Base-by-base conservation (phyloP, 176 grass and related monocot species). In the Pontederia paniculata region DNA sequence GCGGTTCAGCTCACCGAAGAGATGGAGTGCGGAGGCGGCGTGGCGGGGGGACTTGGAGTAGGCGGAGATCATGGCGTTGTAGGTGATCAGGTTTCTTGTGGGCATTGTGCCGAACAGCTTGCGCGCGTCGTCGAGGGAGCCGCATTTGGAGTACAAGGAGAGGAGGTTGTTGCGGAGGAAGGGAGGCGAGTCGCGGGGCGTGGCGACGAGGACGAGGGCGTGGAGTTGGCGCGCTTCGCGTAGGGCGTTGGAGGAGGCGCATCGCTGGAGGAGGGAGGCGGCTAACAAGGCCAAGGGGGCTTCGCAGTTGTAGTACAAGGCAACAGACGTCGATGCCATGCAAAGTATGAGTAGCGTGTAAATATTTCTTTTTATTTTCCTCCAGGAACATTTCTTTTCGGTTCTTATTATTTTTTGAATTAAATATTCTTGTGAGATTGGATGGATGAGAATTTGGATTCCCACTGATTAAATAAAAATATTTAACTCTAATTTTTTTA, bases 111-210 rank as follows among this genome's bases (percentile, higher is more conserved):
- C 81, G 73, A 95, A 88, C 62, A 95, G 61, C 22, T 76, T 84
- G 49, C 72, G 55, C 11, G 85, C 90, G 51, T 89, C 76, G 13
- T 66, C 16, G 22, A 96, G 23, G 55, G 82, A 74, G 55, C 70
- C 45, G 54, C 64, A 76, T 54, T 67, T 76, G 45, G 44, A 42
- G 62, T 89, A 96, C 54, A 96, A 73, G 5, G 82, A 74, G 48
- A 96, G 73, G 48, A 96, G 63, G 55, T 96, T 88, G 79, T 96
- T 96, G 22, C 57, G 60, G 48, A 83, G 52, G 70, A 96, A 89
- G 17, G 80, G 78, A 10, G 73, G 57, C 12, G 72, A 53, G 44
- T 62, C 72, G 10, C 68, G 72, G 42, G 64, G 42, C 7, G 69
- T 52, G 73, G 79, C 82, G 46, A 78, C 70, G 52, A 83, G 57